Conservation (phyloP, 148 eudicot genomes). For the Amaranthus hypochondriacus region DNA sequence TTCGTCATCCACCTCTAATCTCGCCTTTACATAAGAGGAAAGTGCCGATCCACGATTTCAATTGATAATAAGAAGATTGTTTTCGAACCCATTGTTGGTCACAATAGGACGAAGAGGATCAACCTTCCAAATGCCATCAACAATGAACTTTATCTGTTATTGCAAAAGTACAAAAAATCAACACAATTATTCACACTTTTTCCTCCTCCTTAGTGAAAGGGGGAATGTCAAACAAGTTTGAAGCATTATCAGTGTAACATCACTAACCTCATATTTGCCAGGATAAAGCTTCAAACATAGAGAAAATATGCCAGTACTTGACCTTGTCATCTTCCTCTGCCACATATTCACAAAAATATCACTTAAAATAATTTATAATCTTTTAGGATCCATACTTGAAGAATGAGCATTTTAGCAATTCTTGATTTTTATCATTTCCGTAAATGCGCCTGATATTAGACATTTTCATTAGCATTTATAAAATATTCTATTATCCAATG, state of each 20-base stretch:
- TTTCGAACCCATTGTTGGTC: conserved; percentile 50
- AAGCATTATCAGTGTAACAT: not conserved
- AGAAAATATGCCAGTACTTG: conserved; percentile 69
- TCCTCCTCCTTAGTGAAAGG: not conserved
- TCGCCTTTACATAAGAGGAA: not conserved
- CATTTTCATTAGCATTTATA: too few species aligned
- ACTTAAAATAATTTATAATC: not conserved
- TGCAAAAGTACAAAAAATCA: not conserved
- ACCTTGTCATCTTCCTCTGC: conserved; percentile 89
- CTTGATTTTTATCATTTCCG: too few species aligned
- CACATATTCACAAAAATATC: conserved; percentile 1
- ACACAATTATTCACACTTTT: not conserved
- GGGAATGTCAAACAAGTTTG: not conserved
- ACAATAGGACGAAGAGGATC: conserved; percentile 85
- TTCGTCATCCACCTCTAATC: not conserved
- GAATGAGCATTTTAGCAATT: not conserved
- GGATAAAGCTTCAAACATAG: conserved; percentile 66
- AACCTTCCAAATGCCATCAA: conserved; percentile 74
- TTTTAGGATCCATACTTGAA: not conserved
- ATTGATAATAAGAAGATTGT: conserved; percentile 57
- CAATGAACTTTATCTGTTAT: conserved; percentile 87
- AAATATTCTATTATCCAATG: too few species aligned
- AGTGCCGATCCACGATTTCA: conserved; percentile 11
- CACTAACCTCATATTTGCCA: conserved; percentile 76
- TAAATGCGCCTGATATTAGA: too few species aligned